Evolutionary conservation across 257 asterid species (phyloP).

Genomic region (Linaria vulgaris): DNA sequence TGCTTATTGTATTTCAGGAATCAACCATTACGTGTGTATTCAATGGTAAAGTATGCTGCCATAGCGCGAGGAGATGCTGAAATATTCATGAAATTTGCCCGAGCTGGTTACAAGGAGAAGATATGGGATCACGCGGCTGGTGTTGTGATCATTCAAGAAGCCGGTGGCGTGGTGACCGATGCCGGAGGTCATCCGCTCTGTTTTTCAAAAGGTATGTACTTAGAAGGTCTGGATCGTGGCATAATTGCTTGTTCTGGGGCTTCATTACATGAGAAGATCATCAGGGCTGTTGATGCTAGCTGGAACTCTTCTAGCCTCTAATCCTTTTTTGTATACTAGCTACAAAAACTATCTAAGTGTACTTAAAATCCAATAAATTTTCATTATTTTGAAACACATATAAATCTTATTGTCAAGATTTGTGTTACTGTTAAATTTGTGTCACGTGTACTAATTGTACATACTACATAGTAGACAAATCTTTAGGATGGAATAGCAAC

Average conservation of each 20-base stretch:
- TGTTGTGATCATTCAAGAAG: conserved; percentile 70
- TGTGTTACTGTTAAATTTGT: no score
- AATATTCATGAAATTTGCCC: conserved; percentile 75
- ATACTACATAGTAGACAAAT: no score
- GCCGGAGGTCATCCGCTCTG: conserved; percentile 72
- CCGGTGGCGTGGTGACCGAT: conserved; percentile 86
- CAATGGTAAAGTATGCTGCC: conserved; percentile 85
- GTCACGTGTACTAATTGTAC: no score
- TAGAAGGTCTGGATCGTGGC: conserved; percentile 88
- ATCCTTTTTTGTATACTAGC: conserved; percentile 11
- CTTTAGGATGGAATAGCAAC: no score
- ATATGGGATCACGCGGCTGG: conserved; percentile 98
- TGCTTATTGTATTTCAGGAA: conserved; percentile 47
- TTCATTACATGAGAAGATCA: conserved; percentile 62
- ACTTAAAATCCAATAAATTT: not conserved
- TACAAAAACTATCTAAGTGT: not conserved
- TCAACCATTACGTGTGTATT: conserved; percentile 66
- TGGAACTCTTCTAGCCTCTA: conserved; percentile 80
- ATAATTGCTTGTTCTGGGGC: conserved; percentile 74
- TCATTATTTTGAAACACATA: no score
- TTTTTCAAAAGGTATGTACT: conserved; percentile 68
- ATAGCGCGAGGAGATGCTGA: conserved; percentile 90
- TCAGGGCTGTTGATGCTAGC: conserved; percentile 74
- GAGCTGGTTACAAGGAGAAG: conserved; percentile 84
- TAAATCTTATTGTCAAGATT: not conserved